Base-by-base conservation (phyloP, 2,329 filamentous ascomycete species). In the Microcyclospora pomicola region DNA sequence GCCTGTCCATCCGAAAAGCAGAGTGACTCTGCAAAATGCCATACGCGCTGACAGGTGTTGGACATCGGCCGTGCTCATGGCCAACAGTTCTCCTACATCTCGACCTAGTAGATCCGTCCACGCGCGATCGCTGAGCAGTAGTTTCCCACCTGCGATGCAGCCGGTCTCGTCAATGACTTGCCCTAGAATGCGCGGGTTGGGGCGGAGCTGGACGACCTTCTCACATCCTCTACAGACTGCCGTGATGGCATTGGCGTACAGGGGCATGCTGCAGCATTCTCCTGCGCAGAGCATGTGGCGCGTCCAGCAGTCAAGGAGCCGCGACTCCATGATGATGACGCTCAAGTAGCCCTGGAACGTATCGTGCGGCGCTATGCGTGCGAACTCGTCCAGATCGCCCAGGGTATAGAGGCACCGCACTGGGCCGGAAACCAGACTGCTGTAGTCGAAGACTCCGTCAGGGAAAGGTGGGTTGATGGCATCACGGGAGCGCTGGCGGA, bases 111-210 rank as follows among this genome's bases (percentile, higher is more conserved):
- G 49, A 15, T 70, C 56, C 27, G 48, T 50, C 73, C 73, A 78
- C 0, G 73, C 73, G 2, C 57, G 40, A 12, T 66, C 57, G 5
- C 64, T 67, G 58, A 75, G 68, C 13, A 75, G 55, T 2, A 77
- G 55, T 52, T 73, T 75, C 0, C 67, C 68, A 2, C 61, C 51
- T 1, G 54, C 50, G 7, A 76, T 61, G 27, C 60, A 62, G 5
- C 69, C 73, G 0, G 72, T 77, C 52, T 79, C 75, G 42, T 79
- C 66, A 35, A 67, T 48, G 5, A 68, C 41, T 29, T 58, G 54
- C 5, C 63, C 63, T 19, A 69, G 55, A 13, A 67, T 57, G 5
- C 53, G 51, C 3, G 65, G 64, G 42, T 65, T 68, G 15, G 67
- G 50, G 1, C 59, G 48, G 2, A 69, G 47, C 2, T 36, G 16